Evolutionary conservation across 352 stramenopile species (phyloP), one percentile per base, ranked within the genome.

Genomic region (Hyaloperonospora arabidopsidis): DNA sequence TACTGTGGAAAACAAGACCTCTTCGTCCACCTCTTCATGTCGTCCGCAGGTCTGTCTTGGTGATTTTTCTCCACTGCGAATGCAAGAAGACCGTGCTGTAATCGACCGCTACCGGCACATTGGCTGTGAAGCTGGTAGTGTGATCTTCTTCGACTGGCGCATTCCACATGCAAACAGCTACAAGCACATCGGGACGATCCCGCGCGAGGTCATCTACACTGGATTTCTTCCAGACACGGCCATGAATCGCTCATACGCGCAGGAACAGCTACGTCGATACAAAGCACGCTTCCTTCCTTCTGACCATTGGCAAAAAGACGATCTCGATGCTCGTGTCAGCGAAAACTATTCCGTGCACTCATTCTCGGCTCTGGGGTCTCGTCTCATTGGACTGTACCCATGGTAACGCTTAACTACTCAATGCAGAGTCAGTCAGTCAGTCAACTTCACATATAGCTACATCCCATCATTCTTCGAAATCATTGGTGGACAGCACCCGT

Each of bases 81-180:
- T 91, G 74, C 68, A 84, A 35, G 85, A 93, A 60, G 87, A 96
- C 45, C 68, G 76, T 2, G 71, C 67, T 1, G 60, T 95, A 18
- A 87, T 96, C 49, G 51, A 50, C 14, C 80, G 81, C 18, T 92
- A 89, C 61, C 60, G 79, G 46, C 83, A 75, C 51, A 70, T 95
- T 10, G 54, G 70, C 17, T 78, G 68, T 14, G 45, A 63, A 29
- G 78, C 85, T 18, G 86, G 86, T 12, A 89, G 78, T 50, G 78
- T 91, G 4, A 86, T 95, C 45, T 85, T 90, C 57, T 96, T 91
- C 34, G 86, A 96, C 68, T 91, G 84, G 77, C 76, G 87, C 7
- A 69, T 94, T 14, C 82, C 86, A 14, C 87, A 95, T 56, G 87
- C 86, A 34, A 96, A 95, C 64, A 89, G 84, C 63, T 88, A 88